A percentile compares a stretch with the other conserved stretches of the same genome.
Evolutionary conservation across 129 eudicot genomes (phyloP).

Genomic region (Artemisia argyi): DNA sequence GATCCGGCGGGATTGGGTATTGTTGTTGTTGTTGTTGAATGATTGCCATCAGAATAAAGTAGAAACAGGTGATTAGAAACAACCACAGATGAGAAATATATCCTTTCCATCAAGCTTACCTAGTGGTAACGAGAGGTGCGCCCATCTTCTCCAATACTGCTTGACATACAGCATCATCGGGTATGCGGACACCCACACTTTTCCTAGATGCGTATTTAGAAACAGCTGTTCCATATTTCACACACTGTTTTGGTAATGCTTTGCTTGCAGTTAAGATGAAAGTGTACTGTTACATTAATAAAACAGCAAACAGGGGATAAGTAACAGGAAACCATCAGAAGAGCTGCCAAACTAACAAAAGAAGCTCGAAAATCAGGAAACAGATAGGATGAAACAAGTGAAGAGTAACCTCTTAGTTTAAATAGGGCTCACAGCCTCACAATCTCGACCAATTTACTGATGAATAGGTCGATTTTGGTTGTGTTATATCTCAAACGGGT

Average conservation of each 20-base stretch:
- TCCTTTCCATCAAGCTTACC: constrained; percentile 32
- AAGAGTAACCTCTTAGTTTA: too few relatives aligned
- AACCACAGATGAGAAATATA: not conserved
- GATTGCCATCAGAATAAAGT: not conserved
- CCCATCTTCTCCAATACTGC: constrained; percentile 79
- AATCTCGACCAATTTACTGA: too few relatives aligned
- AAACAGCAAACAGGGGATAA: not conserved
- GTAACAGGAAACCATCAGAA: too few relatives aligned
- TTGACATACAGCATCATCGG: constrained; percentile 86
- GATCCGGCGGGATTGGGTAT: too few relatives aligned
- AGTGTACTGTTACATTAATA: constrained; percentile 63
- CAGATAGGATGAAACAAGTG: too few relatives aligned
- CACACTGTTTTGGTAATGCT: constrained; percentile 80
- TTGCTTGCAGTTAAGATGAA: constrained; percentile 95
- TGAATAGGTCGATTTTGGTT: too few relatives aligned
- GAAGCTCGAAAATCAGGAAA: too few relatives aligned
- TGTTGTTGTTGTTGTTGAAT: too few relatives aligned
- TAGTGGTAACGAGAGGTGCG: constrained; percentile 78
- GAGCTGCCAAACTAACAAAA: too few relatives aligned
- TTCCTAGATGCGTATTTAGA: constrained; percentile 63
- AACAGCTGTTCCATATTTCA: constrained; percentile 64
- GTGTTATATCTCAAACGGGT: not conserved
- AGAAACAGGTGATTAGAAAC: constrained; percentile 8
- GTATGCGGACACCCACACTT: constrained; percentile 85
- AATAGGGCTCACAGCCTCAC: too few relatives aligned